These are phyloP conservation scores for Fusarium illudens DNA, from an alignment of 2,329 filamentous ascomycete species.

Conservation along the genomic window DNA sequence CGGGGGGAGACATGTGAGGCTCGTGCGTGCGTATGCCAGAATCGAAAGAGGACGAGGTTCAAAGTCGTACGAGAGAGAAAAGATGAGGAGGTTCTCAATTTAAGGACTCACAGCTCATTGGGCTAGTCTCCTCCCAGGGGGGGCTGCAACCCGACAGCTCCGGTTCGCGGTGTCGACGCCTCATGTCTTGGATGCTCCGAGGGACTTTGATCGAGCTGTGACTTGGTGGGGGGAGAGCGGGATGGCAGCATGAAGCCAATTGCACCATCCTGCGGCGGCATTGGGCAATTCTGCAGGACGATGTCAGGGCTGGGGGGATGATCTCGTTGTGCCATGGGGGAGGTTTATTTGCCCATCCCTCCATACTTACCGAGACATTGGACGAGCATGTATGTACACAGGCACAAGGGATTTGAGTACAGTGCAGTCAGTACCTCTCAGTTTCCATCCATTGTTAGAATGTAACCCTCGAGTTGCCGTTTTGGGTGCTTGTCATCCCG, in stretches of 20 bases:
- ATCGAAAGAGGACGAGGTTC: constrained; percentile 22
- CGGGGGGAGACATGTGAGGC: not conserved
- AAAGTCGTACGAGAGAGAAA: constrained; percentile 32
- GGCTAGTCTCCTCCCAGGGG: not conserved
- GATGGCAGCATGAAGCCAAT: constrained; percentile 13
- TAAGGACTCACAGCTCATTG: constrained; percentile 1
- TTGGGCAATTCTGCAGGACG: constrained; percentile 16
- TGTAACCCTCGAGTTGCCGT: not conserved
- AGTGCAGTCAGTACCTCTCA: not conserved
- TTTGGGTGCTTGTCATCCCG: not conserved
- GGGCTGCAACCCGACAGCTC: not conserved
- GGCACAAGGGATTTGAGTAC: not conserved
- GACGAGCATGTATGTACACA: not conserved
- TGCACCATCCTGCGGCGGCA: constrained; percentile 23
- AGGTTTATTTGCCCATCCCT: not conserved
- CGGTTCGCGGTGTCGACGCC: not conserved
- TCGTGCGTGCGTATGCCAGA: not conserved
- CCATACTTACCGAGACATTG: not conserved
- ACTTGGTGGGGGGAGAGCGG: not conserved
- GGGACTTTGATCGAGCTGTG: not conserved
- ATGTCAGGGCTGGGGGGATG: not conserved
- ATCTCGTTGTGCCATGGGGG: constrained; percentile 6
- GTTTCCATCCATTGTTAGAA: not conserved
- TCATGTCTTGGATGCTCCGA: constrained; percentile 2
- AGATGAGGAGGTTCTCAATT: constrained; percentile 3